Base-by-base conservation (phyloP, 805 yeast species). In the Grigorovia yakushimaensis region DNA sequence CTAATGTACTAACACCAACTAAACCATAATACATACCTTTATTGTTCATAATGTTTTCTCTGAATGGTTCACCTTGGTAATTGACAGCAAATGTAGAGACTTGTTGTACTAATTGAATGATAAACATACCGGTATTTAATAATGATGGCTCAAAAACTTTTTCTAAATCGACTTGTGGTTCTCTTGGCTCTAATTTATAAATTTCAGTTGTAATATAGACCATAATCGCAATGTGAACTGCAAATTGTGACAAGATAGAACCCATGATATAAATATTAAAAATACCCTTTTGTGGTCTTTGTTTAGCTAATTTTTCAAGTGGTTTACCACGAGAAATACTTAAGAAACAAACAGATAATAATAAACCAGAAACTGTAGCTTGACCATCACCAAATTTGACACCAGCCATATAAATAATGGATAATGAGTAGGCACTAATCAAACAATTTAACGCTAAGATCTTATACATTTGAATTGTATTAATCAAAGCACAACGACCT, bases 391-490 rank as follows among this genome's bases (percentile, higher is more conserved):
- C 97, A 66, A 91, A 88, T 69, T 93, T 93, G 61, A 93, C 94
- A 69, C 98, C 98, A 13, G 98, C 97, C 59, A 93, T 74, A 67
- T 86, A 93, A 62, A 93, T 78, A 38, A 93, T 96, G 40, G 96
- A 86, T 59, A 91, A 74, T 2, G 98, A 88, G 66, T 93, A 93
- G 30, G 98, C 98, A 55, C 95, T 83, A 68, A 93, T 88, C 73
- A 93, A 75, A 78, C 98, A 93, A 68, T 93, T 93, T 71, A 93
- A 76, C 0, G 98, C 98, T 64, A 93, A 73, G 61, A 93, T 93
- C 73, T 93, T 93, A 77, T 93, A 93, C 98, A 93, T 93, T 72
- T 93, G 98, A 63, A 93, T 89, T 8, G 98, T 93, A 17, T 96
- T 87, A 41, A 93, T 96, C 55, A 93, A 74, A 7, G 98, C 96